phyloP scores from a whole-genome alignment of 345 rosid genomes.

The Populus alba region DNA sequence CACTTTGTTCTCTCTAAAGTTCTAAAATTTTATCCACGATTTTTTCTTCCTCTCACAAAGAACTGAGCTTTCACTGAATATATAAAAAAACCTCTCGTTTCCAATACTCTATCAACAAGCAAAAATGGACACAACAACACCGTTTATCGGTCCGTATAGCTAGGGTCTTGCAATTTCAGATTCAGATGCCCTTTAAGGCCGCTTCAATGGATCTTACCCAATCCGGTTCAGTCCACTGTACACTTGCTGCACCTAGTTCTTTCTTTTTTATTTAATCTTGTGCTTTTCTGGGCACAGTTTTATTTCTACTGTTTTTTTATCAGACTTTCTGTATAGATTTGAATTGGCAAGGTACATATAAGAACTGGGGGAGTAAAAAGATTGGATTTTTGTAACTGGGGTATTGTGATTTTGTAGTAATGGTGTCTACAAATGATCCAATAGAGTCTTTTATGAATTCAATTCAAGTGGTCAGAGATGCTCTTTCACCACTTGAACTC shows the following conservation, averaged over 20 bases:
- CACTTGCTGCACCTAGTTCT: background rate
- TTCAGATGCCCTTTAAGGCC: background rate
- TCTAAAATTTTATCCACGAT: background rate
- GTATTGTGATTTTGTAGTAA: constrained; percentile 26
- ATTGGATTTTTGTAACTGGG: background rate
- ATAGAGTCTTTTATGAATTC: constrained; percentile 58
- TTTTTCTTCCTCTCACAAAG: background rate
- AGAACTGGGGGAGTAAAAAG: background rate
- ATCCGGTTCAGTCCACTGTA: constrained; percentile 7
- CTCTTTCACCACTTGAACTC: constrained; percentile 53
- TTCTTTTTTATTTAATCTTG: background rate
- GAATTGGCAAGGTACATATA: background rate
- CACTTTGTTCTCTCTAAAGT: background rate
- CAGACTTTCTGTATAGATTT: background rate
- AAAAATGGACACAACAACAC: background rate
- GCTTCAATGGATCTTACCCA: constrained; percentile 14
- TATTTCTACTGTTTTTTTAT: background rate
- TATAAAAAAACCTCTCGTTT: background rate
- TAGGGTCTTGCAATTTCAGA: constrained; percentile 10
- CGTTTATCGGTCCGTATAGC: background rate
- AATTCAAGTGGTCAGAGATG: constrained; percentile 69
- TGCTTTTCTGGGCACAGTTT: background rate
- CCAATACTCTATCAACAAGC: background rate
- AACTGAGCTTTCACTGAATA: background rate
- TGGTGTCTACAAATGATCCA: constrained; percentile 73